Evolutionary conservation across 768 basidiomycete genomes (phyloP).

Genomic region (Harrya chromipes): DNA sequence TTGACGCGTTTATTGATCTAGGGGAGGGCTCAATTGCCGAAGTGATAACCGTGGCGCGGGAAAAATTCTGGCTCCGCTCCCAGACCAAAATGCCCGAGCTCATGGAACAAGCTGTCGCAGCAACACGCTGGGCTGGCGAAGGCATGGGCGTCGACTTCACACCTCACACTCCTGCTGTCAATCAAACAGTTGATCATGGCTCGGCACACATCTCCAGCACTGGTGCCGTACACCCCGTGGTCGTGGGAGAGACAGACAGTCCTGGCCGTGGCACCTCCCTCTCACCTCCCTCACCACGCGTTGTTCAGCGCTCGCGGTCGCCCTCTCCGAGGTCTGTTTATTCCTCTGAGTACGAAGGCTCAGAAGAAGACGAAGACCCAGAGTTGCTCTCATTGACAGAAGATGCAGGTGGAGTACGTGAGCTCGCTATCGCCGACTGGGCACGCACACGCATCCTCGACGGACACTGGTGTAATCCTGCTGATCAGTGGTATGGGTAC

Average conservation of each 20-base stretch:
- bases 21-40: conserved; percentile 66
- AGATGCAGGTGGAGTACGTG: conserved; percentile 43
- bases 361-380: conserved; percentile 44
- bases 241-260: conserved; percentile 10
- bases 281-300: conserved; percentile 25
- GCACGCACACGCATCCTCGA: conserved; percentile 68
- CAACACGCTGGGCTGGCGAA: conserved; percentile 43
- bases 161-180: conserved; percentile 16
- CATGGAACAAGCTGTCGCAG: conserved; percentile 65
- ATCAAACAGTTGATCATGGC: conserved; percentile 5
- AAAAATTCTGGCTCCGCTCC: conserved; percentile 67
- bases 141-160: conserved; percentile 33
- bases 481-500: conserved; percentile 61
- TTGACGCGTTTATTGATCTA: conserved; percentile 72
- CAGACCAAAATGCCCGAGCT: conserved; percentile 65
- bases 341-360: conserved; percentile 33
- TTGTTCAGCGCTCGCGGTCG: conserved; percentile 28
- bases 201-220: conserved; percentile 11
- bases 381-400: conserved; percentile 44
- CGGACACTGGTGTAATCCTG: conserved; percentile 73
- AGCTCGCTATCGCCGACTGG: conserved; percentile 69
- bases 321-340: conserved; percentile 30
- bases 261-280: conserved; percentile 26
- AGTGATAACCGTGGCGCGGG: conserved; percentile 58
- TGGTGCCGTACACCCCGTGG: neutral